Evolutionary conservation across 2,329 filamentous ascomycete species (phyloP).

Genomic region (Aspergillus sp.): DNA sequence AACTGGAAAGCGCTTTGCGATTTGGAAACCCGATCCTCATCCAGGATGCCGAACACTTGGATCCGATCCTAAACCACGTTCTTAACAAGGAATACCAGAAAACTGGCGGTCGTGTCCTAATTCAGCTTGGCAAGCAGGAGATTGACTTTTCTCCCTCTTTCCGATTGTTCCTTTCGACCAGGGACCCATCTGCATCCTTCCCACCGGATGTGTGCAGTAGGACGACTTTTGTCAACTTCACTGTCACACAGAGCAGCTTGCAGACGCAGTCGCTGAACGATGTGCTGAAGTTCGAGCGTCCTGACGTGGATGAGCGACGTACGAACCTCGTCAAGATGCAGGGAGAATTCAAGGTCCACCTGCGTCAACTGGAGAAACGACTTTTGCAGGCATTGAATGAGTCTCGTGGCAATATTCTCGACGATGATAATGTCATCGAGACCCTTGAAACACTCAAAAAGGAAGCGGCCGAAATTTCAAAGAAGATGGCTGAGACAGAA

Average conservation of each 20-base stretch:
- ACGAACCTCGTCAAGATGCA: conserved; percentile 98
- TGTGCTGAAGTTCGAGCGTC: conserved; percentile 92
- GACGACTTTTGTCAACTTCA: conserved; percentile 99
- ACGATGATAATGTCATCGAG: conserved; percentile 96
- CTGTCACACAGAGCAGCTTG: conserved; percentile 95
- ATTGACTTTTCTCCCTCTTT: conserved; percentile 98
- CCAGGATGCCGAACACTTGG: conserved; percentile 93
- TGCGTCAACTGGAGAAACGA: conserved; percentile 89
- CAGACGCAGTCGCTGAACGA: conserved; percentile 97
- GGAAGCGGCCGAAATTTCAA: conserved; percentile 89
- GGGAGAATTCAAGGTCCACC: conserved; percentile 97
- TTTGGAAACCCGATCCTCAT: conserved; percentile 98
- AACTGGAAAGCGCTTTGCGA: conserved; percentile 89
- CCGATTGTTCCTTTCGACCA: conserved; percentile 87
- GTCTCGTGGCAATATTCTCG: conserved; percentile 92
- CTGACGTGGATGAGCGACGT: conserved; percentile 90
- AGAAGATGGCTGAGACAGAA: conserved; percentile 93
- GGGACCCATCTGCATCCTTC: conserved; percentile 92
- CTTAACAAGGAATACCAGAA: conserved; percentile 99
- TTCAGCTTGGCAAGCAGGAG: conserved; percentile 96
- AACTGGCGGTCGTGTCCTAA: conserved; percentile 93
- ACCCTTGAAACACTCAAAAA: conserved; percentile 97
- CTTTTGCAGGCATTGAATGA: conserved; percentile 93
- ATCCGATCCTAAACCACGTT: conserved; percentile 95
- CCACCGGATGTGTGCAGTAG: conserved; percentile 95